Percentiles rank a stretch among this genome's conserved stretches.
phyloP scores from a whole-genome alignment of 768 basidiomycete genomes.

The Podaxis rugospora region DNA sequence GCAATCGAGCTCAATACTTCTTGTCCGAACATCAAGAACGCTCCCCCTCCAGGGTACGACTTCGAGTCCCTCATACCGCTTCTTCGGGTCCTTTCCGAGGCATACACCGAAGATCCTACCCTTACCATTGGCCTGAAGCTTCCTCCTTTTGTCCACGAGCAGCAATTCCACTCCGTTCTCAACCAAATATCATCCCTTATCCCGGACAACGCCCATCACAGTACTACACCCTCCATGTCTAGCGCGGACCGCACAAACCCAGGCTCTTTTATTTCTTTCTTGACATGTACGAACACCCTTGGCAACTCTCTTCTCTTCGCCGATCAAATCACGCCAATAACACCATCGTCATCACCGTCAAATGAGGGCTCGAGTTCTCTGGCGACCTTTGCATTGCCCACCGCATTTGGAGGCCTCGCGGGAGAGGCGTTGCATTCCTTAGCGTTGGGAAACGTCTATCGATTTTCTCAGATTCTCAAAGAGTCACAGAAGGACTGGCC shows the following conservation, averaged over 20 bases:
- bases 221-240: slow-evolving; percentile 2
- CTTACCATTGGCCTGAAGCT: slow-evolving; percentile 75
- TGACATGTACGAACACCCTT: slow-evolving; percentile 80
- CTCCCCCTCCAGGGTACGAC: slow-evolving; percentile 66
- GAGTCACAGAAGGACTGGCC: slow-evolving; percentile 7
- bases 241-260: not conserved
- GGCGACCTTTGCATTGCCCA: slow-evolving; percentile 54
- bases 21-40: slow-evolving; percentile 71
- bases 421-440: slow-evolving; percentile 74
- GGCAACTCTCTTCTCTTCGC: slow-evolving; percentile 63
- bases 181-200: slow-evolving; percentile 44
- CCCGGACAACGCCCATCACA: slow-evolving; percentile 25
- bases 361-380: not conserved
- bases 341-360: not conserved
- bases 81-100: slow-evolving; percentile 49
- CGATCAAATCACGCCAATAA: slow-evolving; percentile 38
- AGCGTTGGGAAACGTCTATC: slow-evolving; percentile 73
- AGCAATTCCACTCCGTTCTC: slow-evolving; percentile 53
- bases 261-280: slow-evolving; percentile 54
- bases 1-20: slow-evolving; percentile 82
- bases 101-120: slow-evolving; percentile 42
- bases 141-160: slow-evolving; percentile 64
- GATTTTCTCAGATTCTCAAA: slow-evolving; percentile 51
- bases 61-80: slow-evolving; percentile 47
- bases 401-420: slow-evolving; percentile 66